Evolutionary conservation across 2,329 filamentous ascomycete genomes (phyloP), one percentile per base, ranked within the genome.

Genomic region (Arthrocladium fulminans): DNA sequence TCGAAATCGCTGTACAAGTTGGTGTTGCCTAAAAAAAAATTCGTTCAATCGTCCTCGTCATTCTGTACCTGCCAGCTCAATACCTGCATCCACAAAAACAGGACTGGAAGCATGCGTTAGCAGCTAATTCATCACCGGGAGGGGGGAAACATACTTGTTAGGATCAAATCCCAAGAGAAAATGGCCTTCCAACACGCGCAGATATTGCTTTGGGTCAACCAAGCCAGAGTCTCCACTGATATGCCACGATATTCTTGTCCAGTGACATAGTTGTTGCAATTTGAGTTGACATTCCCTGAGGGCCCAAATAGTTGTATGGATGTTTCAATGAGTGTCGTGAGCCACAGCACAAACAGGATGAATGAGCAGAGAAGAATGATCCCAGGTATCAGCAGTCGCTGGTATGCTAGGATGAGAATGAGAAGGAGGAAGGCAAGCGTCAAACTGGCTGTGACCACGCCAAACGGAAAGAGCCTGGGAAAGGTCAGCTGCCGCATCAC

Each of bases 21-120:
- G 23, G 19, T 6, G 37, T 6, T 22, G 23, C 4, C 4, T 22
- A n/a, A 24, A 22, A 13, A 9, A 12, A 20, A 7, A 40, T 20
- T 46, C 47, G 34, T 38, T 55, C 54, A 66, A 13, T 63, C 63
- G 54, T 68, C 71, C 48, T 66, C 61, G 51, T 70, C 70, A 50
- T 67, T 65, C 51, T 71, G 71, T 38, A 80, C 77, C 58, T 77
- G 73, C 62, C 68, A 73, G 4, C 73, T 75, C 70, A 83, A 75
- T 41, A 83, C 64, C 61, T 82, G 77, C 76, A 83, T 80, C 76
- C 79, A 83, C 19, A 82, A 61, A 59, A 81, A 73, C 57, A 83
- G 80, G n/a, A 81, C 72, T 1, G 72, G 71, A 32, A n/a, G 17
- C 17, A 4, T 15, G 19, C 6, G 19, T 35, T 37, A 24, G 12